Percentiles rank a stretch among this genome's conserved stretches.
These are phyloP conservation scores for Aspergillus oerlinghausenensis DNA, from an alignment of 2,329 filamentous ascomycete species.

Conservation along the genomic window DNA sequence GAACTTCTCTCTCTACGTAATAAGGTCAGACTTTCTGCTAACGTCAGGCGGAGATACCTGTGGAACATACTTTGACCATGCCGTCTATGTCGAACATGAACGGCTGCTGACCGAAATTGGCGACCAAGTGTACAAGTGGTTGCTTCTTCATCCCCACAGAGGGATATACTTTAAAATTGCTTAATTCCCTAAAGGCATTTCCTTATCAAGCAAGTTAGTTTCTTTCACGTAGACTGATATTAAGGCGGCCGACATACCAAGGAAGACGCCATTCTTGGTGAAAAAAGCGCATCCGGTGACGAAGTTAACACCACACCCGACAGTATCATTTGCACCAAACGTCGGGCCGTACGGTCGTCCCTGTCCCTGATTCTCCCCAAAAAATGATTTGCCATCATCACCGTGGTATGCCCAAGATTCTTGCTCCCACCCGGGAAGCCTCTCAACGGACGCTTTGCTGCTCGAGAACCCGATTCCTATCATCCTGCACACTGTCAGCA, in stretches of 20 bases:
- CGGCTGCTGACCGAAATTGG: constrained; percentile 64
- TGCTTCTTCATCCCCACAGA: constrained; percentile 63
- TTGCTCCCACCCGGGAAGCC: constrained; percentile 62
- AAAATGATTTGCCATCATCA: constrained; percentile 62
- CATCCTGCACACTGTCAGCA: constrained; percentile 22
- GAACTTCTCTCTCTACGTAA: constrained; percentile 55
- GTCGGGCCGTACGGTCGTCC: constrained; percentile 57
- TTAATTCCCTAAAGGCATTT: constrained; percentile 46
- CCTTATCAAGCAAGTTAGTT: constrained; percentile 44
- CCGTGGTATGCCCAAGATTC: constrained; percentile 65
- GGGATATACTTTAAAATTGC: constrained; percentile 45
- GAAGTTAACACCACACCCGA: constrained; percentile 64
- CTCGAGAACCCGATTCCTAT: constrained; percentile 59
- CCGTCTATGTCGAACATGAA: constrained; percentile 91
- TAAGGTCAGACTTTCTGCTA: constrained; percentile 3
- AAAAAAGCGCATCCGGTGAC: constrained; percentile 59
- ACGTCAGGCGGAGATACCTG: neutral
- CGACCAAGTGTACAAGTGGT: constrained; percentile 53
- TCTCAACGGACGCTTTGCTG: constrained; percentile 54
- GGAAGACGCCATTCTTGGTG: constrained; percentile 58
- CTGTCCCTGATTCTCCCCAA: constrained; percentile 51
- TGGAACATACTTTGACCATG: constrained; percentile 64
- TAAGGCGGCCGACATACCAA: constrained; percentile 42
- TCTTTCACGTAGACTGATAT: neutral
- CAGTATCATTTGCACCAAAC: constrained; percentile 55